Evolutionary conservation across 805 yeast genomes (phyloP), one percentile per base, ranked within the genome.

Genomic region (Metschnikowia henanensis): DNA sequence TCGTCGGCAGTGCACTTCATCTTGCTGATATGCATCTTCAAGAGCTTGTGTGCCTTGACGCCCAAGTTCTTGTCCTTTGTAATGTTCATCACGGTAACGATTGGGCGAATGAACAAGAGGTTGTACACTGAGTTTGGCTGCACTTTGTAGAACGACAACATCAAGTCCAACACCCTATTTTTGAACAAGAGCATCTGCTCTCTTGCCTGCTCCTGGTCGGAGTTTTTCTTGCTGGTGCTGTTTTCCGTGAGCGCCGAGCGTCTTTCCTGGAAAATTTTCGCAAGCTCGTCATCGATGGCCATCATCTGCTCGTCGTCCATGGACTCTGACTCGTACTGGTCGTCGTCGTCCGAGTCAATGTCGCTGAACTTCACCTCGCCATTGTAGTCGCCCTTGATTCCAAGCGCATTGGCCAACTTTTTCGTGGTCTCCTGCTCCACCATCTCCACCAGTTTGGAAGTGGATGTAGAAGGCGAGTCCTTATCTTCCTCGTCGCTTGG

Each of bases 251-350:
- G 62, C 0, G 87, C 85, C 47, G 79, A 81, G 52, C 82, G 80
- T 55, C 97, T 79, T 56, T 89, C 92, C 57, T 84, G 80, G 75
- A 92, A 92, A 43, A 92, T 92, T 41, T 76, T 76, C 0, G 97
- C 79, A 23, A 92, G 69, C 48, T 89, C 94, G 18, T 76, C 86
- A 60, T 92, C 98, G 55, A 92, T 77, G 17, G 91, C 95, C 83
- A 90, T 81, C 98, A 92, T 92, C 61, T 90, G 90, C 56, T 91
- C 97, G 63, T 91, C 97, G 47, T 91, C 95, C 95, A 90, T 87
- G 0, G 92, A 82, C 32, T 68, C 73, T 0, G 72, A 66, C 52
- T 87, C 95, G 39, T 83, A 87, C 6, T 78, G 76, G 22, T 77
- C 83, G 22, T 43, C 46, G 22, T 73, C 79, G 5, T 74, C 81